Conservation (phyloP, 176 grass and related monocot species). For the Ensete ventricosum region DNA sequence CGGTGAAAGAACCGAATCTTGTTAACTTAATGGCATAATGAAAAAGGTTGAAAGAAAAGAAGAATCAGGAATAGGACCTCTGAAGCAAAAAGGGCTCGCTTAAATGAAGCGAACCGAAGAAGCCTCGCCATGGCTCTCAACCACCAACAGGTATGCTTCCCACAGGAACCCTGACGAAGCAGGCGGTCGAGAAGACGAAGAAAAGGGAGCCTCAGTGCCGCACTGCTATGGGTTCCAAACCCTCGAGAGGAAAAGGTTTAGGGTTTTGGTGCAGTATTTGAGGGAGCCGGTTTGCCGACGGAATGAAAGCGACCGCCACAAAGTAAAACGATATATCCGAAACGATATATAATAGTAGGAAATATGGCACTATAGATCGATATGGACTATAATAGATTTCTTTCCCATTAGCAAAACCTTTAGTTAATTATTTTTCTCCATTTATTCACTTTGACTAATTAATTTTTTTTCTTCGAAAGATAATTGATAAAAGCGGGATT, state of each 20-base stretch:
- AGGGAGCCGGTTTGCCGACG: too few species aligned
- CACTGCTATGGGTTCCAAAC: neutral
- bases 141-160: neutral
- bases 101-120: constrained; percentile 43
- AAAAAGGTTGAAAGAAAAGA: neutral
- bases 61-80: constrained; percentile 12
- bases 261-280: neutral
- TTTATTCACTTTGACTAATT: too few species aligned
- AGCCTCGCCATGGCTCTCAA: constrained; percentile 52
- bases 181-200: neutral
- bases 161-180: neutral
- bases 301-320: too few species aligned
- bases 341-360: too few species aligned
- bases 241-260: neutral
- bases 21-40: neutral
- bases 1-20: neutral
- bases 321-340: too few species aligned
- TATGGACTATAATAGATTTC: too few species aligned
- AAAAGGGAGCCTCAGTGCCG: neutral
- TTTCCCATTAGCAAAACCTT: too few species aligned
- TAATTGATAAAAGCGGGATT: too few species aligned
- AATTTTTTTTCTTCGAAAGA: too few species aligned
- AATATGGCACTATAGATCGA: too few species aligned
- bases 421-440: too few species aligned
- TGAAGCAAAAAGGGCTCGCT: constrained; percentile 37